Evolutionary conservation across 805 yeast genomes (phyloP).

Genomic region (Phaffomyces opuntiae): DNA sequence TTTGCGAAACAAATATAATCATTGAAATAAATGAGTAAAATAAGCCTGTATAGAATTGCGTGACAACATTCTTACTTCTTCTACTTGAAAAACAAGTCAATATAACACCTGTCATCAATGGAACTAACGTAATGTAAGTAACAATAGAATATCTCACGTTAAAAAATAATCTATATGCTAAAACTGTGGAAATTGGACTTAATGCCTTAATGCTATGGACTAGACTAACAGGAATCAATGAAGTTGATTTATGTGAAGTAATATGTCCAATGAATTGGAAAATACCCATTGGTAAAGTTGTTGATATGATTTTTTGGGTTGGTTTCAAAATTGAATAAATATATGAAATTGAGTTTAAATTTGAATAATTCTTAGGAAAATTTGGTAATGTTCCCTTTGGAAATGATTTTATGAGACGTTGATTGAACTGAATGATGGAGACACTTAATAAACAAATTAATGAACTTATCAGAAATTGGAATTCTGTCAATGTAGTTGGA

Average conservation of each 20-base stretch:
- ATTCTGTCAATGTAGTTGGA: constrained; percentile 86
- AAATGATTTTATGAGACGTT: constrained; percentile 24
- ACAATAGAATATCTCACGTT: constrained; percentile 46
- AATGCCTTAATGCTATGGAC: constrained; percentile 93
- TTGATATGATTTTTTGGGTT: constrained; percentile 40
- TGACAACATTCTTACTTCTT: constrained; percentile 10
- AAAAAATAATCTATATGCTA: constrained; percentile 62
- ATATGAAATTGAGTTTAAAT: constrained; percentile 8
- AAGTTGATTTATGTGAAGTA: constrained; percentile 86
- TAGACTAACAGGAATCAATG: constrained; percentile 85
- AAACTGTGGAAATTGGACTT: constrained; percentile 83
- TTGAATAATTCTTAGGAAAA: constrained; percentile 23
- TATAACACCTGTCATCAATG: constrained; percentile 81
- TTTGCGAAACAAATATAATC: constrained; percentile 67
- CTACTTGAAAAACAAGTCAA: constrained; percentile 54
- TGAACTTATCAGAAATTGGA: constrained; percentile 75
- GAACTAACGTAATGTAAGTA: constrained; percentile 75
- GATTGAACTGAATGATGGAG: constrained; percentile 30
- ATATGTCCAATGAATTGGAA: constrained; percentile 93
- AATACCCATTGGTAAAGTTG: constrained; percentile 89
- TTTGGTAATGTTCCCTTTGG: constrained; percentile 48
- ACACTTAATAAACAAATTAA: constrained; percentile 45
- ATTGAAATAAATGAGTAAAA: constrained; percentile 34
- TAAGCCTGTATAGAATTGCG: constrained; percentile 26
- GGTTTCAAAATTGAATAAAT: constrained; percentile 46